Evolutionary conservation across 1,284 basidiomycete species (phyloP), one percentile per base, ranked within the genome.

Genomic region (Irpex sp.): DNA sequence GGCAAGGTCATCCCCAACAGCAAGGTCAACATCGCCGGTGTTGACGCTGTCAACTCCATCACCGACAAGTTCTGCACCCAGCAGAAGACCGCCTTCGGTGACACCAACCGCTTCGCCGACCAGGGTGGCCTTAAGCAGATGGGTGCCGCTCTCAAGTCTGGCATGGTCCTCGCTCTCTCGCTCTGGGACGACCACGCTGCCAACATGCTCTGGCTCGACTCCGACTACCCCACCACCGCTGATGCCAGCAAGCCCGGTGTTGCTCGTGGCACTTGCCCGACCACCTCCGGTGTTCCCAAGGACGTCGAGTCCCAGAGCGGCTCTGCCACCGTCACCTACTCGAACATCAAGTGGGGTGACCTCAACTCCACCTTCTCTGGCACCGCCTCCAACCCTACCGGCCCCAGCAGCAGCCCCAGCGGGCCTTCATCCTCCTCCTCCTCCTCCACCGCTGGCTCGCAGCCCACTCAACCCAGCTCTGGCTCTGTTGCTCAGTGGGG

Each of bases 141-240:
- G 77, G 79, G 81, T 64, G 70, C 73, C 58, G 75, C 80, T 8
- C 71, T 85, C 68, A 69, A 71, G 19, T 65, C 70, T 50, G 84
- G 84, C 61, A 81, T 85, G 78, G 83, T 85, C 11, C 74, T 87
- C 37, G 82, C 81, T 60, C 70, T 87, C 70, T 78, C 75, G 67
- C 69, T 86, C 66, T 85, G 83, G 83, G 83, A 85, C 67, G 84
- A 86, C 75, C 76, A 84, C 67, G 75, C 75, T 43, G 83, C 77
- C 65, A 73, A 80, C 69, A 85, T 86, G 84, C 78, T 84, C 70
- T 86, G 84, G 84, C 81, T 86, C 72, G 84, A 87, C 75, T 77
- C 75, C 68, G 75, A 75, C 76, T 85, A 85, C 75, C 84, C 84
- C 55, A 76, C 76, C 63, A 70, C 70, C 69, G 74, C 71, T 26